phyloP scores from a whole-genome alignment of 306 rosid species.

The Sesbania bispinosa region DNA sequence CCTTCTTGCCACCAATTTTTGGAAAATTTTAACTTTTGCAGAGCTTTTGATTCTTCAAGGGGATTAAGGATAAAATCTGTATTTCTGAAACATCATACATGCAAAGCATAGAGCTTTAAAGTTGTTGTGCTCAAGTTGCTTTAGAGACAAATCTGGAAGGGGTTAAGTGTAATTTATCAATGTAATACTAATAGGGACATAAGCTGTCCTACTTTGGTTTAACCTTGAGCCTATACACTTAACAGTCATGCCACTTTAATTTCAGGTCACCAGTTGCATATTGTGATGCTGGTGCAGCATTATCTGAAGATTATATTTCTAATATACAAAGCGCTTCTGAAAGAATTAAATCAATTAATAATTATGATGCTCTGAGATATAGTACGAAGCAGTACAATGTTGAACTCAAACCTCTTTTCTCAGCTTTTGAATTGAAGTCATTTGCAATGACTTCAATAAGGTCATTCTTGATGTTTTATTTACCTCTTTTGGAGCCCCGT shows the following conservation, averaged over 20 bases:
- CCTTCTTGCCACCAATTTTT: background rate
- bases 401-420: conserved; percentile 71
- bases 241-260: conserved; percentile 37
- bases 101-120: background rate
- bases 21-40: background rate
- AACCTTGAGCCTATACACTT: background rate
- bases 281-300: conserved; percentile 71
- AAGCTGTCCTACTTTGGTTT: conserved; percentile 12
- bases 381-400: conserved; percentile 65
- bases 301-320: conserved; percentile 57
- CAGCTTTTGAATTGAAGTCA: conserved; percentile 66
- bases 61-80: background rate
- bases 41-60: background rate
- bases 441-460: conserved; percentile 63
- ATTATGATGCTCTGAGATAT: conserved; percentile 40
- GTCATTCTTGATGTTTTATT: conserved; percentile 65
- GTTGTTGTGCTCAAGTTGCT: background rate
- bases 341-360: conserved; percentile 33
- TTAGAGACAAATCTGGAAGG: background rate
- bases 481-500: conserved; percentile 88
- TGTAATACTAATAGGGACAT: background rate
- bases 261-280: conserved; percentile 67
- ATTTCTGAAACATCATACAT: background rate
- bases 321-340: conserved; percentile 40
- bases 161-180: background rate